phyloP scores from a whole-genome alignment of 257 asterid species.

The Haberlea rhodopensis region DNA sequence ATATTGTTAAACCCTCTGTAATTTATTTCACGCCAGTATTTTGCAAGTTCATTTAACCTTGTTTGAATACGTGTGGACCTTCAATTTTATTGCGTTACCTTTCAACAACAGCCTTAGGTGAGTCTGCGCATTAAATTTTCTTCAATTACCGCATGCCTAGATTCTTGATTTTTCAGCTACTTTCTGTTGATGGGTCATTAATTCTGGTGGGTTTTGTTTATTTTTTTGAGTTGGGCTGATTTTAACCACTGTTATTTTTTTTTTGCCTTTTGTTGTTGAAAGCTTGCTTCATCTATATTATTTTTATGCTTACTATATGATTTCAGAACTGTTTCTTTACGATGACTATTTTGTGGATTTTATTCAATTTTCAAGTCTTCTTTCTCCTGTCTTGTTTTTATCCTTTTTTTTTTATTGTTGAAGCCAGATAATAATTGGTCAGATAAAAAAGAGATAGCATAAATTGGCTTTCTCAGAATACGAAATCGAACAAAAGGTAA shows the following conservation, averaged over 20 bases:
- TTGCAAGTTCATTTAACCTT: too few relatives aligned
- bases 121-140: neutral
- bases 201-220: neutral
- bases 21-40: neutral
- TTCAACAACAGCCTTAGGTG: neutral
- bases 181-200: neutral
- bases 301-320: neutral
- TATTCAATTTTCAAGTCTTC: neutral
- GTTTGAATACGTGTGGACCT: too few relatives aligned
- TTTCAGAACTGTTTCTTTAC: neutral
- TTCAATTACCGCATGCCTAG: neutral
- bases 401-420: neutral
- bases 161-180: neutral
- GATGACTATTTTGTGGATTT: neutral
- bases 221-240: neutral
- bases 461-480: slow-evolving; percentile 21
- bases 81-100: too few relatives aligned
- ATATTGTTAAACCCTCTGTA: neutral
- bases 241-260: too few relatives aligned
- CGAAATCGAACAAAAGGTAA: slow-evolving; percentile 2
- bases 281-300: neutral
- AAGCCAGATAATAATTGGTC: neutral
- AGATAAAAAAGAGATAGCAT: slow-evolving; percentile 12
- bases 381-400: neutral
- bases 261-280: neutral